Evolutionary conservation across 805 yeast genomes (phyloP), one percentile per base, ranked within the genome.

Genomic region (Candida maesae): DNA sequence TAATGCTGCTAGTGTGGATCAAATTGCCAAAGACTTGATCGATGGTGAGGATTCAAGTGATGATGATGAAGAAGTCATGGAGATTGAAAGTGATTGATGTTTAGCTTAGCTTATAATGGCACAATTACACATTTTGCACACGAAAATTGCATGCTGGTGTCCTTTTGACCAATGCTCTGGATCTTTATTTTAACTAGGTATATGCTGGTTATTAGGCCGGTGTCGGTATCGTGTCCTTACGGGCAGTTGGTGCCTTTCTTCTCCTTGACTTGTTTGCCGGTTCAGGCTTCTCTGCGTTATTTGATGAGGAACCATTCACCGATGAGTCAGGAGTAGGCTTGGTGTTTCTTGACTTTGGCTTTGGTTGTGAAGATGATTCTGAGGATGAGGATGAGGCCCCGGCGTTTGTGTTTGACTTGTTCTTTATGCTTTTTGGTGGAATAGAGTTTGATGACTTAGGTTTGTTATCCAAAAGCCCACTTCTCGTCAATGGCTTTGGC

Each of bases 71-170:
- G 48, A 39, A 4, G 47, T 74, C 36, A 78, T 78, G 84, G 83
- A 78, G 51, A 66, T 77, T 17, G 82, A 76, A 43, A 74, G 79
- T 55, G 82, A 77, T 39, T 76, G 35, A 41, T 6, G 19, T 15
- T n/a, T n/a, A n/a, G n/a, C n/a, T n/a, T n/a, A n/a, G n/a, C n/a
- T n/a, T n/a, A n/a, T n/a, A n/a, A n/a, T n/a, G n/a, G n/a, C n/a
- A n/a, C n/a, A n/a, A n/a, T n/a, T n/a, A n/a, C n/a, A n/a, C n/a
- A n/a, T n/a, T n/a, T n/a, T n/a, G n/a, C n/a, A n/a, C n/a, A n/a
- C n/a, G n/a, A n/a, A n/a, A n/a, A n/a, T n/a, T n/a, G n/a, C n/a
- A n/a, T n/a, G n/a, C n/a, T n/a, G n/a, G n/a, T n/a, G n/a, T n/a
- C n/a, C n/a, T n/a, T n/a, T n/a, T n/a, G n/a, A n/a, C n/a, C n/a